These are phyloP conservation scores for Tephrocybe sp. DNA, from an alignment of 768 basidiomycete species.

Conservation along the genomic window DNA sequence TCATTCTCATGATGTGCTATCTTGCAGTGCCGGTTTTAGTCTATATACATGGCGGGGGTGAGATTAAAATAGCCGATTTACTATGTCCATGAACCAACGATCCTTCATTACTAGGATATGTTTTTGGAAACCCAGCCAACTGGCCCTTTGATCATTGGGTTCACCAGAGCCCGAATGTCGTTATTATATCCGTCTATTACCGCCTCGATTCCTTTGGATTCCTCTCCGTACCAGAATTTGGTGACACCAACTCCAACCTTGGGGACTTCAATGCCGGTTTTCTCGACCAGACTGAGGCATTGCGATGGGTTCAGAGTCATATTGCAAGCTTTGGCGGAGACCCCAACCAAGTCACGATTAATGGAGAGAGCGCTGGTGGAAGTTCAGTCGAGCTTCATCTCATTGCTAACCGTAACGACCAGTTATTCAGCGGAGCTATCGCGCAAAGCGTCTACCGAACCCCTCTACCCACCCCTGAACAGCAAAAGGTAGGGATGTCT, in stretches of 20 bases:
- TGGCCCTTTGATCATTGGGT: slow-evolving; percentile 71
- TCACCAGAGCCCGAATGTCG: slow-evolving; percentile 57
- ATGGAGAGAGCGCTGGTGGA: slow-evolving; percentile 60
- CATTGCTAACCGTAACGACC: slow-evolving; percentile 35
- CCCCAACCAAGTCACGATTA: slow-evolving; percentile 51
- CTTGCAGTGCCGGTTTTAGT: slow-evolving; percentile 41
- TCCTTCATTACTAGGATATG: slow-evolving; percentile 37
- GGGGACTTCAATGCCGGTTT: slow-evolving; percentile 19
- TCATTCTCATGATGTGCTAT: background rate
- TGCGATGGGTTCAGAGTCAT: slow-evolving; percentile 63
- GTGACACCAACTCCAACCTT: slow-evolving; percentile 28
- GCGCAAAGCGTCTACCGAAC: slow-evolving; percentile 59
- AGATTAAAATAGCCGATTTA: background rate
- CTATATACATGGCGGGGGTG: slow-evolving; percentile 50
- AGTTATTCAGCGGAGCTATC: slow-evolving; percentile 53
- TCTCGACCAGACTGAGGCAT: slow-evolving; percentile 55
- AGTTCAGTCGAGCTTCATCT: slow-evolving; percentile 58
- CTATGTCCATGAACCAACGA: background rate
- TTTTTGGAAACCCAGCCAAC: slow-evolving; percentile 57
- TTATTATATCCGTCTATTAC: slow-evolving; percentile 67
- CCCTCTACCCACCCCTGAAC: slow-evolving; percentile 46
- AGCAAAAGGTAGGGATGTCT: slow-evolving; percentile 42
- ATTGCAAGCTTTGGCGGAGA: slow-evolving; percentile 66
- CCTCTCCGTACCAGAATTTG: slow-evolving; percentile 47
- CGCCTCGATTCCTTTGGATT: slow-evolving; percentile 64